A percentile compares a stretch with the other conserved stretches of the same genome.
These are phyloP conservation scores for Plectosphaerella plurivora DNA, from an alignment of 2,329 filamentous ascomycete species.

Conservation along the genomic window DNA sequence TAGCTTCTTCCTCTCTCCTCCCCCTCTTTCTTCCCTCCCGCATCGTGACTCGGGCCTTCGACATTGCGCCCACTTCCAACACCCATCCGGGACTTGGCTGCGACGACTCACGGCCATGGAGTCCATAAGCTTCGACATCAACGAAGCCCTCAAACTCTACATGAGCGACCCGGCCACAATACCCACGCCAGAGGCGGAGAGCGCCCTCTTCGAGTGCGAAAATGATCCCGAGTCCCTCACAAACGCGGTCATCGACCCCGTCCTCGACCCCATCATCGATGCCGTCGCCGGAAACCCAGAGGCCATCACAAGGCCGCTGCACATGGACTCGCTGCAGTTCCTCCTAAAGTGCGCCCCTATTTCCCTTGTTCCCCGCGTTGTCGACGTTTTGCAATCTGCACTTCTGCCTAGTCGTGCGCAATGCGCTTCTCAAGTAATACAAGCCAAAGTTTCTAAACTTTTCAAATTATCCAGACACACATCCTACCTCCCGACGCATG, in stretches of 20 bases:
- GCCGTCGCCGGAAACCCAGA: constrained; percentile 89
- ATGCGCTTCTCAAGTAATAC: neutral
- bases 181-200: constrained; percentile 79
- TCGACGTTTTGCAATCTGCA: neutral
- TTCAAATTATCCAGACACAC: constrained; percentile 71
- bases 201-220: constrained; percentile 84
- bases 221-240: constrained; percentile 83
- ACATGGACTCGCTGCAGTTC: constrained; percentile 92
- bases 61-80: constrained; percentile 5
- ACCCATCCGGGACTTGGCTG: constrained; percentile 8
- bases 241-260: constrained; percentile 71
- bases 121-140: constrained; percentile 88
- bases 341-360: constrained; percentile 85
- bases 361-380: constrained; percentile 27
- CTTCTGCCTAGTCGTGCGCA: constrained; percentile 1
- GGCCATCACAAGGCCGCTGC: constrained; percentile 70
- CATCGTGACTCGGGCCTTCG: neutral
- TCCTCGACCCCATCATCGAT: constrained; percentile 89
- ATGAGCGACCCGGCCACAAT: constrained; percentile 87
- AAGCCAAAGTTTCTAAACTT: constrained; percentile 44
- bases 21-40: neutral
- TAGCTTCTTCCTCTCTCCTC: neutral
- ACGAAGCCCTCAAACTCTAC: constrained; percentile 93
- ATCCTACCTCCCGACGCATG: constrained; percentile 71
- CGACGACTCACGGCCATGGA: constrained; percentile 47